Evolutionary conservation across 306 rosid genomes (phyloP), one percentile per base, ranked within the genome.

Genomic region (Chamaecrista fasciculata): DNA sequence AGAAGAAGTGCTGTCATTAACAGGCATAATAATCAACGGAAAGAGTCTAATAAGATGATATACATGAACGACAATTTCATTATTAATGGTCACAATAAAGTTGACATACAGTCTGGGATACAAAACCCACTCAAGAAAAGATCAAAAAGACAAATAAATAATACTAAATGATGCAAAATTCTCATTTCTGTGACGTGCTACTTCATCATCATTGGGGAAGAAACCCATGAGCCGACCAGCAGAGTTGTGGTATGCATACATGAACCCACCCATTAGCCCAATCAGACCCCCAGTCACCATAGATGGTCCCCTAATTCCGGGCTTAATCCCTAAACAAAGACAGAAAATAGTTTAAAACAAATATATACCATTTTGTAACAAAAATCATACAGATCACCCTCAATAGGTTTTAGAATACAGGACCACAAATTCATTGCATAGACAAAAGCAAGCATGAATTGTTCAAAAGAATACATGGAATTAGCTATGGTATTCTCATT

Each of bases 201-300:
- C 95, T 90, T 92, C 98, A 70, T 61, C 80, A 5, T 87, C 89
- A 64, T 92, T 92, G 77, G 98, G 98, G 77, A 89, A 92, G 77
- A 92, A 92, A 8, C 96, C 98, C 98, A 89, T 92, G 62, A 92
- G 61, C 63, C 98, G 70, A 19, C 96, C 98, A 0, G 91, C 95
- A 4, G 98, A 92, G 72, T 92, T 92, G 80, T 89, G 96, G 75
- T n/a, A n/a, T n/a, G n/a, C n/a, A n/a, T n/a, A n/a, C n/a, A n/a
- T n/a, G n/a, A n/a, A n/a, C n/a, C n/a, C n/a, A n/a, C n/a, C n/a
- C n/a, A n/a, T n/a, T n/a, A n/a, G n/a, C n/a, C n/a, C n/a, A n/a
- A n/a, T n/a, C n/a, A n/a, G n/a, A n/a, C n/a, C n/a, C n/a, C n/a
- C n/a, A n/a, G n/a, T n/a, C n/a, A n/a, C n/a, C n/a, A n/a, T n/a